Base-by-base conservation (phyloP, 2,329 filamentous ascomycete species). In the Thyridium curvatum region DNA sequence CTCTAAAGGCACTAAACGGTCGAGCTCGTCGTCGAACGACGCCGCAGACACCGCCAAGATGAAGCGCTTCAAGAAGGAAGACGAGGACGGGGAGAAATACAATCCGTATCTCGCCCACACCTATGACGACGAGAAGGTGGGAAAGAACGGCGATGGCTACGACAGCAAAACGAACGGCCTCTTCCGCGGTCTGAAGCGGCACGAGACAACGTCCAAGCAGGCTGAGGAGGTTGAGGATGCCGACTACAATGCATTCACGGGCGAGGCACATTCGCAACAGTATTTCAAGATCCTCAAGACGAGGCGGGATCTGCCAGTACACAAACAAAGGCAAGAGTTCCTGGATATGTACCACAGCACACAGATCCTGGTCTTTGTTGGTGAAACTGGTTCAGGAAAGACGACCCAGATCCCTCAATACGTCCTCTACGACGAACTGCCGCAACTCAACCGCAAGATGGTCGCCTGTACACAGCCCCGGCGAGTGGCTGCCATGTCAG, bases 371-470 rank as follows among this genome's bases (percentile, higher is more conserved):
- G 93, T 98, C 54, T 96, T 98, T 56, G 93, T 98, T 48, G 93
- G 93, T 69, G 93, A 98, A 72, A 98, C 93, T 8, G 93, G 94
- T 79, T 98, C 93, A 49, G 93, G 93, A 69, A 98, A 98, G 71
- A 98, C 93, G 4, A 98, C 93, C 0, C 93, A 98, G 71, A 97
- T 98, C 45, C 93, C 93, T 2, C 93, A 98, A 62, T 98, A 96
- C 61, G 91, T 98, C 49, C 79, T 98, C 31, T 97, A 85, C 72
- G 93, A 98, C 66, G 93, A 98, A 64, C 76, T 96, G 26, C 91
- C 93, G 18, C 87, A 97, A 54, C 70, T 80, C 46, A 81, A 82
- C 51, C 77, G 80, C 59, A 96, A 96, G 70, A 82, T 96, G 64
- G 84, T 98, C 42, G 93, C 91, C 41, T 98, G 93, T 73, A 98